Base-by-base conservation (phyloP, 1,284 basidiomycete genomes). In the Inonotus hispidus region DNA sequence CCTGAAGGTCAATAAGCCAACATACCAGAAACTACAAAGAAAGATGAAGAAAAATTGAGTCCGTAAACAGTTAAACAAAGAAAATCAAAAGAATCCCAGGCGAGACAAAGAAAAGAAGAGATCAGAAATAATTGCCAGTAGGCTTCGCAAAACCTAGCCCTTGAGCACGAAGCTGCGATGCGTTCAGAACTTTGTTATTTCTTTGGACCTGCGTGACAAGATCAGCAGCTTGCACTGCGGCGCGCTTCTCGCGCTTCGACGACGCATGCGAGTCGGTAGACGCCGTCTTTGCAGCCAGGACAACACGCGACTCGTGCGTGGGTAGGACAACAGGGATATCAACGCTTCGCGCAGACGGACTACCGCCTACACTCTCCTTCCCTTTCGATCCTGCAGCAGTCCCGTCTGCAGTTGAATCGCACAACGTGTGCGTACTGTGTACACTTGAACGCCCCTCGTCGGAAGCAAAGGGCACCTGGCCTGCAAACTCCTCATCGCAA, bases 401-500 rank as follows among this genome's bases (percentile, higher is more conserved):
- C 19, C 2, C 41, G 16, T 23, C 46, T 7, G 46, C 68, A 19
- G 60, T 63, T 11, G 62, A 55, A 54, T 74, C 73, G 58, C 70
- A 71, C n/a, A 73, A 64, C 6, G 73, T 73, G 50, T 66, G 68
- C 53, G 71, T 65, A 58, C 72, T 74, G 60, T 68, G 68, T 38
- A 66, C 25, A 16, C 70, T 69, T 38, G 65, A 58, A 55, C 52
- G 68, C 70, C 73, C 32, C 59, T 58, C 66, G 41, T 64, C 73
- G 59, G 29, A 71, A 59, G n/a, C 63, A 58, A 25, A 59, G 57
- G 19, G 53, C 45, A 29, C 37, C 69, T 67, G 35, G 77, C 75
- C 50, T 75, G 23, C 79, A 21, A 91, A 76, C 71, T 90, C 87
- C n/a, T 84, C 81, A 16, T 73, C 73, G 68, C 89, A 91, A 3